A percentile compares a stretch with the other conserved stretches of the same genome.
These are phyloP conservation scores for Colletotrichum aenigma DNA, from an alignment of 2,329 filamentous ascomycete species.

Conservation along the genomic window DNA sequence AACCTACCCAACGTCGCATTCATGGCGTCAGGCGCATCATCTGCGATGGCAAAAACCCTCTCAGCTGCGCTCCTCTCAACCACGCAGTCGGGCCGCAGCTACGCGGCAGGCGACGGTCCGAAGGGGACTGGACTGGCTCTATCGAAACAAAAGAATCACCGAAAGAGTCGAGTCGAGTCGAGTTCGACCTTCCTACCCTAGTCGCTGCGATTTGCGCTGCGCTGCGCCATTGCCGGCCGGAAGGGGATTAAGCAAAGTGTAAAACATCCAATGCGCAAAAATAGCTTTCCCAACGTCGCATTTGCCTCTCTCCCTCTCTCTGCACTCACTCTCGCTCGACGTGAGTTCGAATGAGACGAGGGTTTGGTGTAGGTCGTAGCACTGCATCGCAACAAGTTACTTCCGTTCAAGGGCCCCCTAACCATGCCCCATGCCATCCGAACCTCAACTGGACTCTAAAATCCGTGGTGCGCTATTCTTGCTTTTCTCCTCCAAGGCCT, in stretches of 20 bases:
- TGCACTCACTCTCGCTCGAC: neutral
- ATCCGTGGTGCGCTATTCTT: neutral
- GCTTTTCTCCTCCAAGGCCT: neutral
- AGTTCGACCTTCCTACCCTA: neutral
- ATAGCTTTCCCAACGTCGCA: neutral
- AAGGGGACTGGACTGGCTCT: neutral
- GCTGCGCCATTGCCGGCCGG: neutral
- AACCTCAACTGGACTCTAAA: neutral
- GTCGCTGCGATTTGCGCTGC: neutral
- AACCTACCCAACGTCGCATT: neutral
- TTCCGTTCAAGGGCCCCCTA: neutral
- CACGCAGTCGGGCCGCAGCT: neutral
- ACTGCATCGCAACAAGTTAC: neutral
- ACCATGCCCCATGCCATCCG: neutral
- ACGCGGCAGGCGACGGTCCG: neutral
- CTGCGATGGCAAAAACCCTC: neutral
- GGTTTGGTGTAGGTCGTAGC: neutral
- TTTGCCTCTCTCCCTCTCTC: neutral
- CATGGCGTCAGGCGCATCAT: neutral
- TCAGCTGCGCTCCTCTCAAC: neutral
- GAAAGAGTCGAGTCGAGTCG: neutral
- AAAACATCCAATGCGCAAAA: neutral
- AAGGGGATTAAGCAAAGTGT: neutral
- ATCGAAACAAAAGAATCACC: neutral
- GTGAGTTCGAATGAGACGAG: neutral